phyloP scores from a whole-genome alignment of 2,329 filamentous ascomycete genomes.

The Coniochaeta sp. region DNA sequence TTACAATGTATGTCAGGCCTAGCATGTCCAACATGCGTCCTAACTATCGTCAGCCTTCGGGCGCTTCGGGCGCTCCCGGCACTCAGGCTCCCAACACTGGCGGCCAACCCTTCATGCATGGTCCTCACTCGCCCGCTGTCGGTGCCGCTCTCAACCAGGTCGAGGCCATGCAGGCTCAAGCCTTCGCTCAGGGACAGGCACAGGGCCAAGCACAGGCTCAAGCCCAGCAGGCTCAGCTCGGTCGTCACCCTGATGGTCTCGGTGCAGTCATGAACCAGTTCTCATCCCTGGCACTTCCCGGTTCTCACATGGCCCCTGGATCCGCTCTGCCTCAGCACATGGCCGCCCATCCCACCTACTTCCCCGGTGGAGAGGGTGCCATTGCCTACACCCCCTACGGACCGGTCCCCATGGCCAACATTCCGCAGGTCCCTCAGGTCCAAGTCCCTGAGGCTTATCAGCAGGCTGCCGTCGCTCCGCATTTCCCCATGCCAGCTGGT shows the following conservation, averaged over 20 bases:
- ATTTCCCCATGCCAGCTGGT: not conserved
- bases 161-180: not conserved
- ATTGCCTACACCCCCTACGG: slow-evolving; percentile 15
- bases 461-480: not conserved
- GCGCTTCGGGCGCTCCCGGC: not conserved
- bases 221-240: not conserved
- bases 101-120: not conserved
- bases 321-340: slow-evolving; percentile 9
- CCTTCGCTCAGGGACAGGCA: not conserved
- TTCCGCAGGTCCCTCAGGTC: slow-evolving; percentile 10
- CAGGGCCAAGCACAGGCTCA: not conserved
- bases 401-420: slow-evolving; percentile 9
- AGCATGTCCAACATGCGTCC: not conserved
- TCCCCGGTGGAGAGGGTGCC: slow-evolving; percentile 11
- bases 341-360: slow-evolving; percentile 15
- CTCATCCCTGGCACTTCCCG: slow-evolving; percentile 16
- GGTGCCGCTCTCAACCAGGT: not conserved
- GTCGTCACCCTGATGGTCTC: slow-evolving; percentile 1
- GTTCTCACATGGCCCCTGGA: slow-evolving; percentile 13
- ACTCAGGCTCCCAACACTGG: not conserved
- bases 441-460: slow-evolving; percentile 1
- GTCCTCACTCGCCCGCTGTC: no score
- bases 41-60: not conserved
- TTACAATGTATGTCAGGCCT: not conserved
- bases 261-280: slow-evolving; percentile 22